A percentile compares a stretch with the other conserved stretches of the same genome.
Evolutionary conservation across 2,329 filamentous ascomycete species (phyloP).

Genomic region (Stachybotrys elegans): DNA sequence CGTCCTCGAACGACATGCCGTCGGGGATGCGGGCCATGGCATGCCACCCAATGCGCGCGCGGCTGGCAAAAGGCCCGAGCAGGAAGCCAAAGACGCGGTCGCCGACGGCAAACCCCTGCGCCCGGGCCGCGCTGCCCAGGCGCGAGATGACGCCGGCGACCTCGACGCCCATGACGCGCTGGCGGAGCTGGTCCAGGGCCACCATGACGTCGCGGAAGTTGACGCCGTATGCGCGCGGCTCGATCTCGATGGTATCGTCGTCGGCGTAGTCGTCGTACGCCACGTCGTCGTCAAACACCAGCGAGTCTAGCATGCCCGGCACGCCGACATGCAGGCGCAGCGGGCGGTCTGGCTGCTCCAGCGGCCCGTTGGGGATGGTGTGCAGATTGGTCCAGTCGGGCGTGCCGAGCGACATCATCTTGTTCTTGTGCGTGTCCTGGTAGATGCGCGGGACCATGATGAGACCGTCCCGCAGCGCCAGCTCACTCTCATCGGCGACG

Average conservation of each 20-base stretch:
- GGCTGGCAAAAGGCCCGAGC: conserved; percentile 11
- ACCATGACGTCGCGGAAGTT: neutral
- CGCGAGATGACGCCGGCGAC: neutral
- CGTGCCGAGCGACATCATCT: neutral
- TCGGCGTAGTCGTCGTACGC: neutral
- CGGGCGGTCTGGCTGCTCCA: neutral
- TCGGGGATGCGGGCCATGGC: neutral
- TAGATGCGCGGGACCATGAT: neutral
- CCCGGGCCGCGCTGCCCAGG: neutral
- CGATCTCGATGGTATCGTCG: neutral
- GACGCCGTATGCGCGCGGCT: neutral
- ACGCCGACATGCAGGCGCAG: neutral
- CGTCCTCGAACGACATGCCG: neutral
- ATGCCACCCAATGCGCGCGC: neutral
- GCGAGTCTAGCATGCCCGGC: neutral
- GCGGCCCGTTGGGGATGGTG: neutral
- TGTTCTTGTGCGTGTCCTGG: neutral
- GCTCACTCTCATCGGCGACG: neutral
- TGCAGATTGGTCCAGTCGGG: neutral
- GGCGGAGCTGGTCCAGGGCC: neutral
- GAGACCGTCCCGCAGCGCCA: neutral
- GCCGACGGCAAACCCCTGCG: neutral
- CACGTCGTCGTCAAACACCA: neutral
- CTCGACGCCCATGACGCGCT: neutral
- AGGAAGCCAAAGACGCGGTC: neutral